Conservation (phyloP, 225 moss, liverwort and hornwort genomes). For the Polytrichum formosum region DNA sequence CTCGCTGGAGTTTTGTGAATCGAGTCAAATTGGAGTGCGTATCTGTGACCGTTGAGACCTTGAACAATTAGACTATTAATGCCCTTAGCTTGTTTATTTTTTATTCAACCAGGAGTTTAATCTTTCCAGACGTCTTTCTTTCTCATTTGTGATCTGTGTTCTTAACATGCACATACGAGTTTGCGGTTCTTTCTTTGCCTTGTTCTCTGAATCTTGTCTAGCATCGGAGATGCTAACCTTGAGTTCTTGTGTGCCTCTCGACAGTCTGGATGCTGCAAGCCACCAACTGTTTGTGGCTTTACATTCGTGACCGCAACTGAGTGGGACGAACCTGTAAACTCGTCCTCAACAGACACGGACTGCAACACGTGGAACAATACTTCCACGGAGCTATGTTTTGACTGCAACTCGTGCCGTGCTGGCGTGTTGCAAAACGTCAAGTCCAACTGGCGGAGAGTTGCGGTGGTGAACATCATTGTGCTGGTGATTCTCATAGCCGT, state of each 20-base stretch:
- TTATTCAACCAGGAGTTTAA: too few species aligned
- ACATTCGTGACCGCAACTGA: slow-evolving; percentile 41
- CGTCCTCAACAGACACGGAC: slow-evolving; percentile 33
- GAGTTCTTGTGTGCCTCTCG: background rate
- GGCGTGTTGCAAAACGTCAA: slow-evolving; percentile 91
- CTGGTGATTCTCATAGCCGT: slow-evolving; percentile 72
- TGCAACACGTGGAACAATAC: slow-evolving; percentile 56
- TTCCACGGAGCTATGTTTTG: slow-evolving; percentile 44
- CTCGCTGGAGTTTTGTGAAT: background rate
- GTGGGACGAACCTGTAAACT: slow-evolving; percentile 26
- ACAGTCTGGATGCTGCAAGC: slow-evolving; percentile 98
- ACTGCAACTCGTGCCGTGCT: slow-evolving; percentile 83
- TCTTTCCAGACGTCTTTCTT: too few species aligned
- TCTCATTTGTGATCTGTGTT: too few species aligned
- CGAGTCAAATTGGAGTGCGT: too few species aligned
- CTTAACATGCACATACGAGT: too few species aligned
- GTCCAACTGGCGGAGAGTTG: slow-evolving; percentile 87
- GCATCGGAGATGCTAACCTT: background rate
- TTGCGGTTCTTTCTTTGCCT: too few species aligned
- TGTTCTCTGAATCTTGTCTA: background rate
- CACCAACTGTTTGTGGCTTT: slow-evolving; percentile 65
- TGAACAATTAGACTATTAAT: too few species aligned
- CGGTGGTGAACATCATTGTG: slow-evolving; percentile 50
- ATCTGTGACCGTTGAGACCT: too few species aligned
- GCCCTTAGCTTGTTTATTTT: too few species aligned